Percentiles rank a stretch among this genome's conserved stretches.
phyloP scores from a whole-genome alignment of 176 grass and related monocot genomes.

The Phragmites australis region DNA sequence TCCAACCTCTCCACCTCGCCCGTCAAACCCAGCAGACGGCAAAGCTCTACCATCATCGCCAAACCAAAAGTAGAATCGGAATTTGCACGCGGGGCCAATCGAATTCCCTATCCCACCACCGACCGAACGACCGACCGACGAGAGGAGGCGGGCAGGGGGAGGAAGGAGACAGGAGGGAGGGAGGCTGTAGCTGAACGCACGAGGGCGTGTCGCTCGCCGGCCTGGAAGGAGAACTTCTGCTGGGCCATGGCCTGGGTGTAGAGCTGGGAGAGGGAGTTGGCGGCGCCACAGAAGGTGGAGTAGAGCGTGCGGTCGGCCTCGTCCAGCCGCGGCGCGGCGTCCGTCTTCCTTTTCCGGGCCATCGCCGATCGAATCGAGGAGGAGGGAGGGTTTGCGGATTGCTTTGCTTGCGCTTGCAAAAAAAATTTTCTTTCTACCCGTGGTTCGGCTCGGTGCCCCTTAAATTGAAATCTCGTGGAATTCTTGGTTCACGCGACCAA shows the following conservation, averaged over 20 bases:
- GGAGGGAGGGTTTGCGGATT: slow-evolving; percentile 16
- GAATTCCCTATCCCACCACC: slow-evolving; percentile 17
- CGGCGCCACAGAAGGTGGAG: slow-evolving; percentile 69
- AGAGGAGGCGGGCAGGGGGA: not conserved
- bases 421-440: not conserved
- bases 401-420: slow-evolving; percentile 6
- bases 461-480: no score
- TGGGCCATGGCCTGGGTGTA: slow-evolving; percentile 77
- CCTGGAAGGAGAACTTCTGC: slow-evolving; percentile 81
- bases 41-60: not conserved
- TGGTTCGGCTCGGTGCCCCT: not conserved
- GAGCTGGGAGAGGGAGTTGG: slow-evolving; percentile 83
- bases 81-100: not conserved
- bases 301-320: slow-evolving; percentile 84
- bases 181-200: slow-evolving; percentile 26
- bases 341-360: slow-evolving; percentile 76
- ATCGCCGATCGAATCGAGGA: slow-evolving; percentile 38
- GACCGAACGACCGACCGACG: not conserved
- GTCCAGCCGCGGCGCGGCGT: slow-evolving; percentile 60
- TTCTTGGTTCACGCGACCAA: no score
- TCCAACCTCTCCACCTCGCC: not conserved
- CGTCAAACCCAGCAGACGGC: not conserved
- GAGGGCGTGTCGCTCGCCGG: slow-evolving; percentile 69
- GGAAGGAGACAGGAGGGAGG: not conserved
- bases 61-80: not conserved